Evolutionary conservation across 2,329 filamentous ascomycete genomes (phyloP).

Genomic region (Geosmithia morbida): DNA sequence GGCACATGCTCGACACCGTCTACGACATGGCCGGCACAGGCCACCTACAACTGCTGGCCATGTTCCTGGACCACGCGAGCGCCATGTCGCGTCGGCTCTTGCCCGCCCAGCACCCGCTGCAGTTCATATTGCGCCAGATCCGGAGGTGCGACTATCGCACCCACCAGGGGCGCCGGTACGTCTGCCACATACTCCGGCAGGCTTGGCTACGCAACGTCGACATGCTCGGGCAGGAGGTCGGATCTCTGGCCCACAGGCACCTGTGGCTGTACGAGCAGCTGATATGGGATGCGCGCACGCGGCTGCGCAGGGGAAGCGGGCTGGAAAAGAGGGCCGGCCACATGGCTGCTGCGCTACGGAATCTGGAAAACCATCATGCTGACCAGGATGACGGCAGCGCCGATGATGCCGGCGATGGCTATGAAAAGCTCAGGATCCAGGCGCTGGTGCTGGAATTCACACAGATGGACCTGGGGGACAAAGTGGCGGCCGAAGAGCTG

Average conservation of each 20-base stretch:
- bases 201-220: slow-evolving; percentile 22
- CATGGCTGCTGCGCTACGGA: slow-evolving; percentile 16
- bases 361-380: slow-evolving; percentile 7
- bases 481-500: slow-evolving; percentile 14
- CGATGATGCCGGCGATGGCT: slow-evolving; percentile 6
- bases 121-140: slow-evolving; percentile 16
- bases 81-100: slow-evolving; percentile 13
- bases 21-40: slow-evolving; percentile 21
- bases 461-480: slow-evolving; percentile 20
- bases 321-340: slow-evolving; percentile 11
- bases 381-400: neutral
- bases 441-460: slow-evolving; percentile 20
- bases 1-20: slow-evolving; percentile 22
- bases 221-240: slow-evolving; percentile 15
- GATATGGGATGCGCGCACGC: slow-evolving; percentile 21
- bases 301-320: slow-evolving; percentile 16
- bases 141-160: slow-evolving; percentile 15
- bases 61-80: slow-evolving; percentile 18
- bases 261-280: slow-evolving; percentile 23
- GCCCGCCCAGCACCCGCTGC: slow-evolving; percentile 16
- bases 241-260: slow-evolving; percentile 10
- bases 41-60: slow-evolving; percentile 16
- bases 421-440: slow-evolving; percentile 14
- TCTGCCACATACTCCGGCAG: slow-evolving; percentile 17
- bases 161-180: slow-evolving; percentile 13